phyloP scores from a whole-genome alignment of 768 basidiomycete genomes.

The Sistotremastrum suecicum region DNA sequence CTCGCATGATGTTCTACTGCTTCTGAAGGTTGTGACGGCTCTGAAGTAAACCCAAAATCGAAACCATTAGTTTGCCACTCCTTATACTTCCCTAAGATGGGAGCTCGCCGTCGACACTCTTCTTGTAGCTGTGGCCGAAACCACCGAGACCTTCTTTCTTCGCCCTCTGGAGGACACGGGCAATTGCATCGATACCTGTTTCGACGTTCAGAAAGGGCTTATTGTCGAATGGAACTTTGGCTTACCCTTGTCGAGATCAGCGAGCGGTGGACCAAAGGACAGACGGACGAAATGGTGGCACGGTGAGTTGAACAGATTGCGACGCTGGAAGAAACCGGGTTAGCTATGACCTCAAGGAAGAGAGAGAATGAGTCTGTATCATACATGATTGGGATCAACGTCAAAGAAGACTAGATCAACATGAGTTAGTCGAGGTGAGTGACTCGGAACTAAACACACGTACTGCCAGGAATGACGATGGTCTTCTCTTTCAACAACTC shows the following conservation, averaged over 20 bases:
- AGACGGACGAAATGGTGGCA: slow-evolving; percentile 85
- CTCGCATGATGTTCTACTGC: no score
- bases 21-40: no score
- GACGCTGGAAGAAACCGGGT: slow-evolving; percentile 30
- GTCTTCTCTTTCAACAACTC: slow-evolving; percentile 84
- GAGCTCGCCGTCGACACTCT: slow-evolving; percentile 28
- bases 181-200: slow-evolving; percentile 75
- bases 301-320: slow-evolving; percentile 81
- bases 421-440: no score
- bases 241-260: slow-evolving; percentile 63
- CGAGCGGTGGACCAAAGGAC: slow-evolving; percentile 72
- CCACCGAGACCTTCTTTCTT: slow-evolving; percentile 41
- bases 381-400: slow-evolving; percentile 41
- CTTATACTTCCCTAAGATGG: no score
- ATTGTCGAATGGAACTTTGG: background rate
- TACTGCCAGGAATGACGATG: slow-evolving; percentile 73
- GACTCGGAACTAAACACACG: background rate
- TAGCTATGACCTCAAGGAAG: slow-evolving; percentile 20
- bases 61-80: no score
- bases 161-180: slow-evolving; percentile 56
- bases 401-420: slow-evolving; percentile 52
- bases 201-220: background rate
- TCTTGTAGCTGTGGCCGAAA: slow-evolving; percentile 63
- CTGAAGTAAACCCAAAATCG: no score
- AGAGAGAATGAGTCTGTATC: slow-evolving; percentile 6